These are phyloP conservation scores for Obelidium mucronatum DNA, from an alignment of 192 early-diverging fungal genomes.

Conservation along the genomic window DNA sequence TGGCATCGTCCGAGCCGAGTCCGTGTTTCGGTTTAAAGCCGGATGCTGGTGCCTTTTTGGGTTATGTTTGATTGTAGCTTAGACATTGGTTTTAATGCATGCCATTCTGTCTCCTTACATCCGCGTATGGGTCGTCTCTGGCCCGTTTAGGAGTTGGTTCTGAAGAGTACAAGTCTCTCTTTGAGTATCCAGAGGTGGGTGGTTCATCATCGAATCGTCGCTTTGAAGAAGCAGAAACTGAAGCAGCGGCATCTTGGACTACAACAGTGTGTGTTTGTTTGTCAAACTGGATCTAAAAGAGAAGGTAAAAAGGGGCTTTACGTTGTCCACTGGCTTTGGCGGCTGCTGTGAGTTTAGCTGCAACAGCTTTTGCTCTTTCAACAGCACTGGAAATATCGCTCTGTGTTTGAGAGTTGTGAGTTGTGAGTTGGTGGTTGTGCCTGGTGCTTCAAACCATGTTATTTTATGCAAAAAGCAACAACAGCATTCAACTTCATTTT, in stretches of 20 bases:
- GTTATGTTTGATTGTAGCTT: too few species aligned
- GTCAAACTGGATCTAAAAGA: too few species aligned
- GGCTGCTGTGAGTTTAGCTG: constrained; percentile 32
- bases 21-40: constrained; percentile 13
- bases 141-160: neutral
- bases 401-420: too few species aligned
- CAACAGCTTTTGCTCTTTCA: constrained; percentile 30
- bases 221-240: constrained; percentile 1
- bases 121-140: constrained; percentile 21
- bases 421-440: too few species aligned
- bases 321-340: constrained; percentile 18
- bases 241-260: neutral
- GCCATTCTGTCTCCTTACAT: too few species aligned
- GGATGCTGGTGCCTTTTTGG: neutral
- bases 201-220: constrained; percentile 7
- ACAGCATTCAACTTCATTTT: too few species aligned
- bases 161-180: neutral
- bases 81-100: too few species aligned
- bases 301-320: neutral
- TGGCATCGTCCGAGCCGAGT: constrained; percentile 29
- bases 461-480: too few species aligned
- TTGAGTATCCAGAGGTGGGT: constrained; percentile 15
- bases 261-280: too few species aligned
- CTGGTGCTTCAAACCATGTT: too few species aligned
- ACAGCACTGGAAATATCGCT: constrained; percentile 26